Base-by-base conservation (phyloP, 179 eudicot species). In the Corrigiola litoralis region DNA sequence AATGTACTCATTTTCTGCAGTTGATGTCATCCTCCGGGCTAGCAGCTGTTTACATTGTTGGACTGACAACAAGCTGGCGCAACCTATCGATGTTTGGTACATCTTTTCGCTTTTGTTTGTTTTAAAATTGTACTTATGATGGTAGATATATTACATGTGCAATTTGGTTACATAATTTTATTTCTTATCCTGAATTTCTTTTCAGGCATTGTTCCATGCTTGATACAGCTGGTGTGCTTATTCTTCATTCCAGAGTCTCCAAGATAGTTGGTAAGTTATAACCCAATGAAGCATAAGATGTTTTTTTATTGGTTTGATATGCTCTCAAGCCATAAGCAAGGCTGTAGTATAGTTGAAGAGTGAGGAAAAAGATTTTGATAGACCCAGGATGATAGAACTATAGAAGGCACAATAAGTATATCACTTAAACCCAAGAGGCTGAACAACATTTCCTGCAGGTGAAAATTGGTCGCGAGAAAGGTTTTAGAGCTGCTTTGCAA, bases 221-320 rank as follows among this genome's bases (percentile, higher is more conserved):
- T 85, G 32, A 50, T 91, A 46, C 96, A 86, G 80, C 73, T 89
- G 48, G 11, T 87, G 2, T 94, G 96, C 48, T 45, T 91, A 18
- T 79, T 77, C 77, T 78, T 89, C 72, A 81, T 91, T 68, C 97
- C 97, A 0, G 97, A 91, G 77, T 91, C 97, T 64, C 97, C 97
- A 20, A 70, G 97, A 55, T 91, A 96, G 97, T 83, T 91, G 73
- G 97, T 91, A 67, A 78, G 90, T 65, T n/a, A n/a, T n/a, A n/a
- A n/a, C n/a, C n/a, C n/a, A n/a, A n/a, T n/a, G n/a, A n/a, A n/a
- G n/a, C n/a, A n/a, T n/a, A 13, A 51, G 27, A 44, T 36, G 5
- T 13, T 36, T 7, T 10, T 10, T 25, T 28, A n/a, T 58, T 21
- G 1, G 10, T 11, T 57, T 36, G 36, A 0, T n/a, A 32, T 24